Conservation (phyloP, 78 protist species). For the Monosiga brevicollis region DNA sequence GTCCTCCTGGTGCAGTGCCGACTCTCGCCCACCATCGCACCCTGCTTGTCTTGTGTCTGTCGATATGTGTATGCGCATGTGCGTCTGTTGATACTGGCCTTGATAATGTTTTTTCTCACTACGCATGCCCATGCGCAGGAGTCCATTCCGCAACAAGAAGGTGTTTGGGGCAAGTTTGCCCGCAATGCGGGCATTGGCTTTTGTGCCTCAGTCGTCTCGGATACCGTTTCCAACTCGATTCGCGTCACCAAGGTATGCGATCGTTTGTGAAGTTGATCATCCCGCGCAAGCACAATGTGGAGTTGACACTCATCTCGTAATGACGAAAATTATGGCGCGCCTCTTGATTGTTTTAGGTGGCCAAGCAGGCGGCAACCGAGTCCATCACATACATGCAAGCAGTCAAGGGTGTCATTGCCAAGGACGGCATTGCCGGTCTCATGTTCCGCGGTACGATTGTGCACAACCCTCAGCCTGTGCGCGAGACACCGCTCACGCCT, state of each 20-base stretch:
- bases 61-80: background rate
- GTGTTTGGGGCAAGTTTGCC: background rate
- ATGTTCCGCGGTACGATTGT: conserved; percentile 66
- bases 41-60: background rate
- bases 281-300: too few species aligned
- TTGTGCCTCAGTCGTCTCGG: conserved; percentile 56
- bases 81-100: background rate
- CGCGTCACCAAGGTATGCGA: conserved; percentile 73
- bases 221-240: conserved; percentile 60
- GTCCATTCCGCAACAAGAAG: background rate
- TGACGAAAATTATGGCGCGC: conserved; percentile 17
- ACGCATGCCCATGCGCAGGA: background rate
- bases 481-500: too few species aligned
- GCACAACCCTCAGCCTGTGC: too few species aligned
- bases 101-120: too few species aligned
- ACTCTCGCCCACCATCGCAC: too few species aligned
- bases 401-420: background rate
- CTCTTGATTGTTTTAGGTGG: background rate
- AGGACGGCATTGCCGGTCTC: conserved; percentile 61
- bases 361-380: conserved; percentile 17
- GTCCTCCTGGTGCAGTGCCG: too few species aligned
- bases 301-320: conserved; percentile 19
- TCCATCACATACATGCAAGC: conserved; percentile 19
- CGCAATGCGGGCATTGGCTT: conserved; percentile 67
- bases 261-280: too few species aligned